Percentiles rank a stretch among this genome's conserved stretches.
Evolutionary conservation across 345 rosid species (phyloP).

Genomic region (Populus ilicifolia): DNA sequence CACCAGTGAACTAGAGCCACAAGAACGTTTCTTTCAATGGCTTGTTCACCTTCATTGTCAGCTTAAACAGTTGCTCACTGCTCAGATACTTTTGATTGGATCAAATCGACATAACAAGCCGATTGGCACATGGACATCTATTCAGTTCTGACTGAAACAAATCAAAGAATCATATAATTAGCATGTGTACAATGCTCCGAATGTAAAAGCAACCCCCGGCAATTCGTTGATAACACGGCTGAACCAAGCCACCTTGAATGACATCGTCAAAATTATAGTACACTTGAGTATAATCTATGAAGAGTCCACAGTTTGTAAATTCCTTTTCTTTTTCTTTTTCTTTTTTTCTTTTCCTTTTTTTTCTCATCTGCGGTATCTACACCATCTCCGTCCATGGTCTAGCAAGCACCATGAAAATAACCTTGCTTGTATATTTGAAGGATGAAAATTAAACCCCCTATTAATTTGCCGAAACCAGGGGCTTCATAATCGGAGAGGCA

Average conservation of each 20-base stretch:
- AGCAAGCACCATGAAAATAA: not conserved
- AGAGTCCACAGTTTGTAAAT: not conserved
- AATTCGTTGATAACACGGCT: not conserved
- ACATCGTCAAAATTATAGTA: not conserved
- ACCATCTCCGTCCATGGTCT: not conserved
- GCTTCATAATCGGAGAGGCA: constrained; percentile 50
- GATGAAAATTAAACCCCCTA: not conserved
- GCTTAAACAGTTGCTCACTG: not conserved
- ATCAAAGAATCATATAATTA: not conserved
- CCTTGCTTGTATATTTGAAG: not conserved
- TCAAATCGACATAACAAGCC: not conserved
- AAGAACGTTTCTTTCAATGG: not conserved
- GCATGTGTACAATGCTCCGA: not conserved
- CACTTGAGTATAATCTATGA: not conserved
- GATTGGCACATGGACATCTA: not conserved
- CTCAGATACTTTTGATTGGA: not conserved
- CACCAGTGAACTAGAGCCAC: no score
- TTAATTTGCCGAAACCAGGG: not conserved
- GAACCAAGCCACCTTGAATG: not conserved
- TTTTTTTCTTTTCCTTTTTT: no score
- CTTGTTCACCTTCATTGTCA: not conserved
- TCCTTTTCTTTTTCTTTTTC: not conserved
- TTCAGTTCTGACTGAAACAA: not conserved
- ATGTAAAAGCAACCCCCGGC: not conserved
- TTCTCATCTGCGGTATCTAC: not conserved